Base-by-base conservation (phyloP, 805 yeast genomes). In the Cyberlindnera mycetangii region DNA sequence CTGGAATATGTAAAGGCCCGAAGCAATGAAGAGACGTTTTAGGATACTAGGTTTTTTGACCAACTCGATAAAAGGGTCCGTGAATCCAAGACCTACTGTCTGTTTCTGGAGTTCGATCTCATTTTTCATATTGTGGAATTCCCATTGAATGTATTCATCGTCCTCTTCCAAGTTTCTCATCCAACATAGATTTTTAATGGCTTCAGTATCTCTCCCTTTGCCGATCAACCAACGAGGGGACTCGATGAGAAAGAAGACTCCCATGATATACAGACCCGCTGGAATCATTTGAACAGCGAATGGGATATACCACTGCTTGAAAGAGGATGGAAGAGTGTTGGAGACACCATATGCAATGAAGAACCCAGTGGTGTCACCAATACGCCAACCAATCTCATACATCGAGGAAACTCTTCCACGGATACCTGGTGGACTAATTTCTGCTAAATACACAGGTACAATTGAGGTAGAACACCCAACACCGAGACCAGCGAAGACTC, bases 381-480 rank as follows among this genome's bases (percentile, higher is more conserved):
- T 21, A 25, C 49, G 34, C 49, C 49, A 45, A 4, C 49, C 45
- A 5, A 45, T 4, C 32, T 45, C 38, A 28, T 37, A 37, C 41
- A 32, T 39, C 32, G 51, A 39, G 34, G 55, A 5, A 55, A 46
- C 11, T 68, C 60, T 65, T 16, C 78, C 79, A 54, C 78, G 61
- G 32, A 71, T 66, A 3, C 69, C 60, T 5, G 75, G 64, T 3
- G 78, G 77, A 3, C 71, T 59, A 19, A 68, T 66, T 45, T 74
- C 78, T 4, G 72, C 63, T 8, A 74, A 63, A 47, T 71, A 74
- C 32, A 73, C 67, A 5, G 80, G 79, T 1, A 76, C 76, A 45
- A 75, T 59, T 55, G 70, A 69, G 1, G 80, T 68, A 32, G 76
- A 66, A 11, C 72, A 71, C 3, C 83, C 83, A 41, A 75, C 74